Base-by-base conservation (phyloP, 768 basidiomycete species). In the Suillus occidentalis region DNA sequence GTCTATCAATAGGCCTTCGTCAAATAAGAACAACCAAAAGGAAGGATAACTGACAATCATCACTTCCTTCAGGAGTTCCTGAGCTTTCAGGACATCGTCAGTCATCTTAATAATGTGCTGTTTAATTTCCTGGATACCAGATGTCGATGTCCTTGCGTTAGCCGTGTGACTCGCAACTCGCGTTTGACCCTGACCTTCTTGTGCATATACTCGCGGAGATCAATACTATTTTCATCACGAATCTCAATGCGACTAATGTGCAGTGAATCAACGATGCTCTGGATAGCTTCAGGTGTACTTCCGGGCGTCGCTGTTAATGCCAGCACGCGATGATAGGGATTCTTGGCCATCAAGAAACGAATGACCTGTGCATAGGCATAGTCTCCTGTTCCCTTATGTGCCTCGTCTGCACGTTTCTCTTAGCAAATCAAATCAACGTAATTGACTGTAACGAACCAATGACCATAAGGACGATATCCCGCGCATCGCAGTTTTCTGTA, bases 281-380 rank as follows among this genome's bases (percentile, higher is more conserved):
- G 97, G 3, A 99, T 89, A n/a, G 89, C 88, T 42, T 95, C 92
- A 1, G 90, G 87, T 52, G 85, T 91, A 67, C 88, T 81, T 50
- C 95, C 97, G 14, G 97, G 97, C 8, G 97, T 99, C 2, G 97
- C 97, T 6, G 95, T 99, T 25, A 99, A 83, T 2, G 97, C 97
- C 25, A 99, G 81, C 10, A 99, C 81, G 18, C 97, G 89, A 72
- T 97, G 96, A 76, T 95, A 86, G 0, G 95, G 95, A 71, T 99
- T 98, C 77, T 92, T 94, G 2, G 93, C 88, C 90, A 95, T 97
- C 70, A 99, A 83, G 70, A 84, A 94, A 9, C 95, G 90, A 45
- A 99, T 82, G 39, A 93, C 89, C 72, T 91, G 89, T 52, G 92
- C 91, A 72, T 99, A 99, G 5, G 96, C 90, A 70, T 97, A 97